Evolutionary conservation across 164 flowering plant species (phyloP), one percentile per base, ranked within the genome.

Genomic region (Piper betle): DNA sequence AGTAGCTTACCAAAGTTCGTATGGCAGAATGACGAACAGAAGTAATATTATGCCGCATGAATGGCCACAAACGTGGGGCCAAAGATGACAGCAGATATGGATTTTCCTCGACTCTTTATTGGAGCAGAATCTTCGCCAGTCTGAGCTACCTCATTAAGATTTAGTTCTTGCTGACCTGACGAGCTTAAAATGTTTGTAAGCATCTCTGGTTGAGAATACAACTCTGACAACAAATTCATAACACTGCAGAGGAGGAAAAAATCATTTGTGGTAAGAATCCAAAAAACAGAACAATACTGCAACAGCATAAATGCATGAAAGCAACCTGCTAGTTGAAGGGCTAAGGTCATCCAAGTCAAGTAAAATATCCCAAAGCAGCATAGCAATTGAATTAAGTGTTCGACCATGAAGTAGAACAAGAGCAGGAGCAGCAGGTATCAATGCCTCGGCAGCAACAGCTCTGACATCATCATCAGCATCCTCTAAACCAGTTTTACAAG

Each of bases 381-480:
- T 91, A 62, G 91, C 82, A 65, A 94, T 87, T 2, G 84, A 77
- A 71, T 85, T 85, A 78, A 94, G 74, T 17, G 75, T 72, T 65
- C 75, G 78, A 57, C 84, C 91, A 61, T 80, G 75, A 18, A 79
- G 70, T 69, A 86, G 76, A 68, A 86, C 96, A 66, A 94, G 79
- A 61, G 91, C 70, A 64, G 83, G 66, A 5, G 93, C 91, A 69
- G 97, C 67, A 8, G 99, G 99, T 78, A 94, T 77, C 57, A 94
- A 68, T 67, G 99, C 96, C 63, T 94, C 99, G 9, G 99, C 99
- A 63, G 99, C 96, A 69, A 94, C 99, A 38, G 99, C 99, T 65
- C 97, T 81, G 55, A 94, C 99, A 84, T 94, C 99, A 81, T 94
- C 99, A 81, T 94, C 99, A 57, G 96, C 93, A 69, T 94, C 99